Evolutionary conservation across 1,284 basidiomycete species (phyloP).

Genomic region (Mycosarcoma mackinlayi): DNA sequence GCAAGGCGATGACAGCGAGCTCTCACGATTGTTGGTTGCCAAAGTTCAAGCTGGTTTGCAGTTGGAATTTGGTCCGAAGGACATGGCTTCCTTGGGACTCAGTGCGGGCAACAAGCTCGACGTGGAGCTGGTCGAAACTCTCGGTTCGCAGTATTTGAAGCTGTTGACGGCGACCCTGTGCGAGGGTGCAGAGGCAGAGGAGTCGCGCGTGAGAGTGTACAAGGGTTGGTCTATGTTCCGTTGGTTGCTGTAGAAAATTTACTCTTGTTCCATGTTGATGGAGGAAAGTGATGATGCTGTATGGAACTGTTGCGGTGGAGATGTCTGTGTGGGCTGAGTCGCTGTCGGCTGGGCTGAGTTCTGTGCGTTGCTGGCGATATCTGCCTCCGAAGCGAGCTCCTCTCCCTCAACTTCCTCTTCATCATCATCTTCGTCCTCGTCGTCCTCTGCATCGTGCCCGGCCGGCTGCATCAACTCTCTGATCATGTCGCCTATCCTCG

Average conservation of each 20-base stretch:
- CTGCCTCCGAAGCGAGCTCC: neutral
- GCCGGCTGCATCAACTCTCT: conserved; percentile 12
- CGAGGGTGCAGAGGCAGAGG: neutral
- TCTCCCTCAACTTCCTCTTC: conserved; percentile 6
- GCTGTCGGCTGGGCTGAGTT: neutral
- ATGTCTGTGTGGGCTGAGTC: neutral
- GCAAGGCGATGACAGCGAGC: conserved; percentile 7
- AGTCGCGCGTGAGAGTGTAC: conserved; percentile 20
- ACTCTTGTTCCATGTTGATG: conserved; percentile 1
- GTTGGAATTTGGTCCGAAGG: conserved; percentile 22
- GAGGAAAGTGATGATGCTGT: neutral
- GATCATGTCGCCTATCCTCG: conserved; percentile 5
- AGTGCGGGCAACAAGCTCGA: conserved; percentile 45
- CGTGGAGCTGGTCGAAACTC: conserved; percentile 35
- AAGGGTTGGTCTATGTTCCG: conserved; percentile 36
- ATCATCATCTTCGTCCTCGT: conserved; percentile 27
- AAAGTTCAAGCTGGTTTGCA: conserved; percentile 12
- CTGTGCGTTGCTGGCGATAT: neutral
- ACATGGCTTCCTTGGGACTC: conserved; percentile 46
- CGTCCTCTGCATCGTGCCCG: conserved; percentile 11
- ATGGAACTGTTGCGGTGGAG: neutral
- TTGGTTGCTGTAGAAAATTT: conserved; percentile 32
- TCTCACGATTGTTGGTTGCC: conserved; percentile 12
- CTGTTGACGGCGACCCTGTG: conserved; percentile 14
- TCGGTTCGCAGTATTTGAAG: conserved; percentile 19